Conservation (phyloP, 1,139 yeast genomes). For the Hyphopichia khmerensis region DNA sequence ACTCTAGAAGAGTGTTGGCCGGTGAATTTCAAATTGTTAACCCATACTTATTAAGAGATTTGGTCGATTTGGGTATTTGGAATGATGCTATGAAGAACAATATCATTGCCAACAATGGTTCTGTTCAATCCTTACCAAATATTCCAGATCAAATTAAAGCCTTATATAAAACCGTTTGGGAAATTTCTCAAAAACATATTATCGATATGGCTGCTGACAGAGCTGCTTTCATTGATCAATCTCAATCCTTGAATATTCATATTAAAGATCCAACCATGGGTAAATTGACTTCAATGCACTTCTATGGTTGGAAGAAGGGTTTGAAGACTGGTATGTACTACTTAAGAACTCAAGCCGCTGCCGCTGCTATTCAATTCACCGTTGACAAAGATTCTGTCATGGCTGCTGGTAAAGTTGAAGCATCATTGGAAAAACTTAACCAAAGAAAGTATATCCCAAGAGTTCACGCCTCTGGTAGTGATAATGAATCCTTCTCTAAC, state of each 20-base stretch:
- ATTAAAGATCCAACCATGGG: constrained; percentile 57
- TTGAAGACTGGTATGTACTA: constrained; percentile 66
- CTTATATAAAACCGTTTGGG: constrained; percentile 62
- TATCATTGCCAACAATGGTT: constrained; percentile 54
- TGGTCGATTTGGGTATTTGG: constrained; percentile 58
- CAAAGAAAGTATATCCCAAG: constrained; percentile 51
- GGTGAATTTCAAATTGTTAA: constrained; percentile 65
- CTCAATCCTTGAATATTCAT: constrained; percentile 59
- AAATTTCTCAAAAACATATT: constrained; percentile 53
- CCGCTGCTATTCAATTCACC: constrained; percentile 62
- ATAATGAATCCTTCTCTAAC: constrained; percentile 27
- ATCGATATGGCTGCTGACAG: constrained; percentile 64
- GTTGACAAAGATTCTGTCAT: constrained; percentile 42
- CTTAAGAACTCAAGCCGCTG: constrained; percentile 61
- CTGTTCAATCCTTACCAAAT: constrained; percentile 50
- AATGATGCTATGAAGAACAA: constrained; percentile 51
- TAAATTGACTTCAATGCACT: constrained; percentile 58
- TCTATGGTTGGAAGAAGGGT: constrained; percentile 64
- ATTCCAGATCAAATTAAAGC: constrained; percentile 53
- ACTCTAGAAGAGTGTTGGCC: constrained; percentile 58
- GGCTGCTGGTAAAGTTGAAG: constrained; percentile 51
- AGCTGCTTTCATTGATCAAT: constrained; percentile 59
- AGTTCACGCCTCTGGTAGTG: constrained; percentile 25
- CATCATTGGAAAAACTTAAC: constrained; percentile 54
- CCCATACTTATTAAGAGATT: constrained; percentile 53